phyloP scores from a whole-genome alignment of 2,329 filamentous ascomycete species.

The Dactylonectria macrodidyma region DNA sequence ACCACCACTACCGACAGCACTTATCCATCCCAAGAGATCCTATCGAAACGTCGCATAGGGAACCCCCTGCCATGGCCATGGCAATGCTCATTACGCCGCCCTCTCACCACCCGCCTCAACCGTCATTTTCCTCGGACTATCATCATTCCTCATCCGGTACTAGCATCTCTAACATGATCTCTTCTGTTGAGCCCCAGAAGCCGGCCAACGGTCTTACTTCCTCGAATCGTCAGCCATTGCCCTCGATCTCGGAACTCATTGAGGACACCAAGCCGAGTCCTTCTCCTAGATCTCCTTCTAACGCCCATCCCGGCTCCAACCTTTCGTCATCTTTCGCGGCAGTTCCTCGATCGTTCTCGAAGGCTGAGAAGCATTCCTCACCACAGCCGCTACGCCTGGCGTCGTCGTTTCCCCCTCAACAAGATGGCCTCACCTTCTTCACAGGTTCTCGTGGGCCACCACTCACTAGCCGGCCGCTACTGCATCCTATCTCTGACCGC shows the following conservation, averaged over 20 bases:
- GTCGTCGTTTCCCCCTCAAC: not conserved
- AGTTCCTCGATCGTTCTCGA: not conserved
- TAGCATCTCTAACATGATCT: not conserved
- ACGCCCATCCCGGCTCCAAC: not conserved
- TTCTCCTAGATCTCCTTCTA: not conserved
- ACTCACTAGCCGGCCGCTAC: not conserved
- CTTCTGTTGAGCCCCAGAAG: not conserved
- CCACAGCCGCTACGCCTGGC: not conserved
- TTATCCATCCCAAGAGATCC: not conserved
- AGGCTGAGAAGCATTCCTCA: not conserved
- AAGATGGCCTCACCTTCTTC: not conserved
- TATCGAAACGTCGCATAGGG: not conserved
- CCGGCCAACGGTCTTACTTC: not conserved
- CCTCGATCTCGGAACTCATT: not conserved
- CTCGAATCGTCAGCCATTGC: not conserved
- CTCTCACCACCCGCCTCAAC: not conserved
- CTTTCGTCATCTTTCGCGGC: not conserved
- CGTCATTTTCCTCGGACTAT: not conserved
- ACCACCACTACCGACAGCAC: not conserved
- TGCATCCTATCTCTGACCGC: not conserved
- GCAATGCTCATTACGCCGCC: not conserved
- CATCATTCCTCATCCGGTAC: not conserved
- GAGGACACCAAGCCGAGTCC: not conserved
- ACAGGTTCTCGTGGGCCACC: not conserved
- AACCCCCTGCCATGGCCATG: not conserved